Evolutionary conservation across 306 rosid genomes (phyloP), one percentile per base, ranked within the genome.

Genomic region (Vicia faba): DNA sequence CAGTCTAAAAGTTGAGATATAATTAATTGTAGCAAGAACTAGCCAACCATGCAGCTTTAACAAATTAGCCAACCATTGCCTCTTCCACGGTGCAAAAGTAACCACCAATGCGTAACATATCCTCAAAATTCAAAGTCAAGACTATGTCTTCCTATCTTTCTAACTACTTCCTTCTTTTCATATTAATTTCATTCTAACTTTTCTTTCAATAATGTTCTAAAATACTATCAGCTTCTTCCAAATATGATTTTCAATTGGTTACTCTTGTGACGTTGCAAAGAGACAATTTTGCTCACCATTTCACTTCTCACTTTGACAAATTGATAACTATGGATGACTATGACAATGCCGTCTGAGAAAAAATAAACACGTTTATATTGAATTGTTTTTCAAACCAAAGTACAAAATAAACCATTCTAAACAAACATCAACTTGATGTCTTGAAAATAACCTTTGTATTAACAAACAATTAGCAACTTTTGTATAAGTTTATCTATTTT

Each of bases 361-460:
- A 56, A 28, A 57, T 41, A 43, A 11, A 69, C 74, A 45, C 73
- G 73, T 18, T 56, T 25, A 26, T 3, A 39, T 26, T 15, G 33
- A 43, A 26, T 41, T 43, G 44, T 10, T 66, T 66, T 35, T 18
- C 45, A 35, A 12, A 23, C 31, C 18, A 14, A n/a, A n/a, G n/a
- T n/a, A n/a, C n/a, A n/a, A n/a, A 2, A 23, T 23, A 23, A 23
- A 8, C 5, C 1, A 14, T 14, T 45, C 11, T 2, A 45, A 14
- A 45, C 20, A 45, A 45, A 45, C 20, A 14, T 45, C 11, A 45
- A 45, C 51, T 1, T 39, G 13, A 39, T 11, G 3, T 28, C 3
- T 3, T 39, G n/a, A 39, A 39, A 39, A 39, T 39, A 39, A 11
- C 4, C 44, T 58, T 58, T 31, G 10, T 15, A 49, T 3, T 28